Evolutionary conservation across 805 yeast species (phyloP), one percentile per base, ranked within the genome.

Genomic region (Candida chauliodis): DNA sequence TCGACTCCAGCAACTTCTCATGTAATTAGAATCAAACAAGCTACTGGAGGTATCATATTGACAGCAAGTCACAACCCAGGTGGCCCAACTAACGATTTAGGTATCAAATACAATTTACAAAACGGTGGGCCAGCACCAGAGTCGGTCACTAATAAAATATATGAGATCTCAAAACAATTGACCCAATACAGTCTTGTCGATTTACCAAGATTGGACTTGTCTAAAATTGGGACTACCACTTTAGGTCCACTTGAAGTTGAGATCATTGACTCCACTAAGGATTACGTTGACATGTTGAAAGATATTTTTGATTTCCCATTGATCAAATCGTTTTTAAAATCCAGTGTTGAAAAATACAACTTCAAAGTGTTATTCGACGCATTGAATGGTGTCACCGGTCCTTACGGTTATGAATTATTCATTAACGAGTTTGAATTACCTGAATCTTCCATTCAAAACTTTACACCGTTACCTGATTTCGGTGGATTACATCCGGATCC

Each of bases 101-200:
- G 99, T 39, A 91, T 91, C 71, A 91, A 91, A 69, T 93, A 93
- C 70, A 93, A 91, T 63, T 71, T 93, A 60, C 77, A 85, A 47
- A 91, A 91, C 57, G 99, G 99, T 49, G 99, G 96, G 2, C 99
- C 99, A 29, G 98, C 98, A 8, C 99, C 99, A 9, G 99, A 91
- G 61, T 66, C 84, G 11, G 95, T 93, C 43, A 91, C 99, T 9
- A 77, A 91, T 66, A 78, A 81, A 60, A 93, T 91, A 56, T 93
- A 66, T 68, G 90, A 79, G 42, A 72, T 68, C 20, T 78, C 95
- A 15, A 75, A 73, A 55, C 53, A 61, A 28, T 66, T 93, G 51
- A 58, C 72, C 6, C 55, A 65, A 33, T 91, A 87, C 66, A 78
- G 79, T 56, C 63, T 76, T 14, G 59, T 61, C 26, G 75, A 77